These are phyloP conservation scores for Lolium multiflorum DNA, from an alignment of 176 grass and related monocot species.

Conservation along the genomic window DNA sequence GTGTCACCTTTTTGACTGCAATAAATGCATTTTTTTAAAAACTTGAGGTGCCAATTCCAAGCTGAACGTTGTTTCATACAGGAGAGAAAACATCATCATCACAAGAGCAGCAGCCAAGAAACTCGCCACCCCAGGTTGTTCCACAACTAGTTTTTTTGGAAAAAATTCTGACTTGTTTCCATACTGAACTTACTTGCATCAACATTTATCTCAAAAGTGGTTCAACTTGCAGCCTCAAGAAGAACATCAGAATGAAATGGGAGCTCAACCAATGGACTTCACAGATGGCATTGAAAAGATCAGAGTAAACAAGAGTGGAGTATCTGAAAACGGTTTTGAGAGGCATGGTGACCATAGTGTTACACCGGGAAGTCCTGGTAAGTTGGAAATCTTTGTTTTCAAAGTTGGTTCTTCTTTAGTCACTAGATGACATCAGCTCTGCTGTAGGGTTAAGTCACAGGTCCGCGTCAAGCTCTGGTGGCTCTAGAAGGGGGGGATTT, in stretches of 20 bases:
- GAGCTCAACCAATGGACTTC: constrained; percentile 47
- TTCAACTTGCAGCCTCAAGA: constrained; percentile 61
- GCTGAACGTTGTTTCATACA: constrained; percentile 36
- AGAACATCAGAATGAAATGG: constrained; percentile 52
- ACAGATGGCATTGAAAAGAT: constrained; percentile 68
- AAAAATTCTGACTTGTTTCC: constrained; percentile 3
- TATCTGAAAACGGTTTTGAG: constrained; percentile 48
- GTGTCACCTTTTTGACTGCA: constrained; percentile 5
- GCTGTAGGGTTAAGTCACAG: constrained; percentile 56
- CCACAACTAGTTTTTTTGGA: constrained; percentile 34
- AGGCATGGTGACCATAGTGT: constrained; percentile 59
- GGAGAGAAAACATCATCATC: constrained; percentile 47
- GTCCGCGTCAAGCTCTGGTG: constrained; percentile 83
- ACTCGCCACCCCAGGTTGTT: constrained; percentile 55
- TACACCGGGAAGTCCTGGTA: constrained; percentile 84
- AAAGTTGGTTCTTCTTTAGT: constrained; percentile 21
- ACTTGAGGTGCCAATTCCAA: constrained; percentile 35
- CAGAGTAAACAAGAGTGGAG: constrained; percentile 54
- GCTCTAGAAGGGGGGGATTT: constrained; percentile 50
- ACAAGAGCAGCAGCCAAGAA: constrained; percentile 51
- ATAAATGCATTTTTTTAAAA: constrained; percentile 19
- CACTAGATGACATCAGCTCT: constrained; percentile 36
- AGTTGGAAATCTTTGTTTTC: constrained; percentile 33
- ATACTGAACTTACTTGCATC: constrained; percentile 31
- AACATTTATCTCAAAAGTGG: constrained; percentile 33